Base-by-base conservation (phyloP, 352 stramenopile species). In the Phytophthora vignae region DNA sequence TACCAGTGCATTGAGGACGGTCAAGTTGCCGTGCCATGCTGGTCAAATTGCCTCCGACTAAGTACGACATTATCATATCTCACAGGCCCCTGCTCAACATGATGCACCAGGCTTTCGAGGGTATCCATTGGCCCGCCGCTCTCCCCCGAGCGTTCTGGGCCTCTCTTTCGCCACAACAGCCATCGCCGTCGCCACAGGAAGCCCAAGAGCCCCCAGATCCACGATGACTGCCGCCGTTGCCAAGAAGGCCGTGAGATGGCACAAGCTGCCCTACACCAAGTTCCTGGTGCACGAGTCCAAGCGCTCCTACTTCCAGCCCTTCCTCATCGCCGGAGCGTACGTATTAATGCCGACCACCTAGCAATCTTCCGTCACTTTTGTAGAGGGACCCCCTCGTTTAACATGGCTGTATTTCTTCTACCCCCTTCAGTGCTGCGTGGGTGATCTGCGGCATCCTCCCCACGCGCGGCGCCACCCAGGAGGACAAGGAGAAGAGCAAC, bases 361-460 rank as follows among this genome's bases (percentile, higher is more conserved):
- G 46, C 17, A n/a, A 48, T 48, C 40, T 19, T 27, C 46, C 7
- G 4, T n/a, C 19, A n/a, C 4, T 4, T 14, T 14, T 40, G 27
- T 8, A 31, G 27, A 40, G 33, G 2, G 10, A 11, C 46, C 17
- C 46, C n/a, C 46, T 29, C 6, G 22, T 7, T 6, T 22, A 19
- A 36, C 56, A 19, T 54, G 48, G 12, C 4, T 62, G 31, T 55
- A 60, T 38, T 50, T 57, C 12, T 44, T 25, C 22, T 25, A 27
- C 54, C 42, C 10, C 29, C 44, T 58, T 38, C 69, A 91, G 84
- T 58, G 81, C 87, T 64, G 87, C 90, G 49, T 90, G 92, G 78
- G 78, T 95, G 46, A 82, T 96, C 60, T 96, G 88, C 76, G 90
- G 90, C 66, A 79, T 93, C 62, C 87, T 96, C 55, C 90, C 90